phyloP scores from a whole-genome alignment of 805 yeast species.

The Candida sphagnicola region DNA sequence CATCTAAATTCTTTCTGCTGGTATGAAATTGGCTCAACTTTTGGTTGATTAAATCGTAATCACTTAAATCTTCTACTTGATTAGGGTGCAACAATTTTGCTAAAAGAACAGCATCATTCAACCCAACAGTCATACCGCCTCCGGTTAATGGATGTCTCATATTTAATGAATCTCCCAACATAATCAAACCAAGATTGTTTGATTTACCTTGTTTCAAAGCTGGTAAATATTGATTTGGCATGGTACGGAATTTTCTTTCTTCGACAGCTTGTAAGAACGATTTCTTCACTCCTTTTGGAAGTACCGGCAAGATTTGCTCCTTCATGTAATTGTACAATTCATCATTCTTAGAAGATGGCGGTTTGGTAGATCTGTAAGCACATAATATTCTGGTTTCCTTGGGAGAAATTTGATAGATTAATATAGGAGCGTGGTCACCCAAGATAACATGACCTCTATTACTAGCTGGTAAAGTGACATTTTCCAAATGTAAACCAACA shows the following conservation, averaged over 20 bases:
- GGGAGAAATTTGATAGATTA: conserved; percentile 82
- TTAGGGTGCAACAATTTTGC: conserved; percentile 58
- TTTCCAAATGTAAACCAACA: conserved; percentile 71
- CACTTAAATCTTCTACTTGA: conserved; percentile 50
- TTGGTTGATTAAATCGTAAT: conserved; percentile 53
- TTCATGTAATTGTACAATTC: conserved; percentile 59
- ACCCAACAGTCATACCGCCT: conserved; percentile 98
- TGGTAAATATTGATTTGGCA: conserved; percentile 92
- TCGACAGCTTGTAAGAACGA: conserved; percentile 64
- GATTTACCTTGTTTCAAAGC: conserved; percentile 60
- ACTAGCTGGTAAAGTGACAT: conserved; percentile 73
- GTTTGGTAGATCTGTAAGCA: conserved; percentile 69
- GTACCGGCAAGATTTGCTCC: conserved; percentile 55
- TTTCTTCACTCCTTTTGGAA: conserved; percentile 65
- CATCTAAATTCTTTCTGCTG: conserved; percentile 72
- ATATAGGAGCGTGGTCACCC: conserved; percentile 82
- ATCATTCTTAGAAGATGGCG: conserved; percentile 62
- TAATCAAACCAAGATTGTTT: conserved; percentile 63
- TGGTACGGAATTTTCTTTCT: conserved; percentile 58
- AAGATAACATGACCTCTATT: conserved; percentile 87
- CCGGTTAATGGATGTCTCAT: conserved; percentile 99
- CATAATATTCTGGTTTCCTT: conserved; percentile 85
- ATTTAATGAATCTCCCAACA: conserved; percentile 90
- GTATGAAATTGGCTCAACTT: conserved; percentile 66
- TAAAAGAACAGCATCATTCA: conserved; percentile 75